Base-by-base conservation (phyloP, 2,329 filamentous ascomycete genomes). In the Fusarium sp. region DNA sequence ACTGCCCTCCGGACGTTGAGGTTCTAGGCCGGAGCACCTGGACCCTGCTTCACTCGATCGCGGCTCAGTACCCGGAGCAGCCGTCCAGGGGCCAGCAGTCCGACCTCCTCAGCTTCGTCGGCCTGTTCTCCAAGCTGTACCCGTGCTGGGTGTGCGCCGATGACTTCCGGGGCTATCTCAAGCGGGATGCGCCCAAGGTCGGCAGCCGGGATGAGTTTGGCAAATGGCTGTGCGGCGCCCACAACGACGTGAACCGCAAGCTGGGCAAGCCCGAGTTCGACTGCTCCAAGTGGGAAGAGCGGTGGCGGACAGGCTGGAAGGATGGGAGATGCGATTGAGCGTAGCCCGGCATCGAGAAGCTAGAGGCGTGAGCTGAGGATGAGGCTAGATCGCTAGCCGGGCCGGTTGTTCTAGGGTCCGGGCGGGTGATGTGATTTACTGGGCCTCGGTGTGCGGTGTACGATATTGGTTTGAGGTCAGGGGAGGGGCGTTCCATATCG, bases 71-170 rank as follows among this genome's bases (percentile, higher is more conserved):
- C 79, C 96, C 96, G 1, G 84, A 87, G 8, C 81, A 78, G 8
- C 94, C 96, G 0, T 89, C 91, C 0, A 79, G 84, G 1, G 80
- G 84, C 10, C 89, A 97, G 73, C 94, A 98, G 78, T 83, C 84
- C 31, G 92, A 98, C 73, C 91, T 97, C 73, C 85, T 86, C 60
- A 86, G 89, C 54, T 98, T 99, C 82, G 86, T 99, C 74, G 83
- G 85, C 27, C 85, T 94, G 3, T 97, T 99, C 79, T 91, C 93
- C 28, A 92, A 92, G 72, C 82, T 98, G 18, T 99, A 99, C 78
- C 96, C 96, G 5, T 99, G 96, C 84, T 97, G 95, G 94, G 89
- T 92, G 4, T 99, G 96, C 81, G 96, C 95, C 36, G 92, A 95
- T 65, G 95, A 98, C 78, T 98, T 99, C 80, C 92, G 92, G 79